phyloP scores from a whole-genome alignment of 164 flowering plant genomes.

The Vitis vinifera region DNA sequence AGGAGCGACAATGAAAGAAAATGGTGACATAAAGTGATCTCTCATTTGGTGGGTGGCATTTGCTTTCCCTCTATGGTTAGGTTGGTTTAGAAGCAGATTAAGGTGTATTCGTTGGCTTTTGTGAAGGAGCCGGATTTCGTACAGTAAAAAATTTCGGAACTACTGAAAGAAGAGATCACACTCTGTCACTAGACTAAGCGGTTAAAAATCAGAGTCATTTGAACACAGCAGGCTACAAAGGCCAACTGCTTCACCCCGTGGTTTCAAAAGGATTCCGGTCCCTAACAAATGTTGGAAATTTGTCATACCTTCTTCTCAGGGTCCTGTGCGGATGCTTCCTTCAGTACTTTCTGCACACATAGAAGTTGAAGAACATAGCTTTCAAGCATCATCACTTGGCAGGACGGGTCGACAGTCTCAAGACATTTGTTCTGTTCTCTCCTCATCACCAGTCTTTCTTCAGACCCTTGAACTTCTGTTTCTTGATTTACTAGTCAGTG shows the following conservation, averaged over 20 bases:
- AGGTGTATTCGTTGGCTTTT: neutral
- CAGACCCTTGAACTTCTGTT: conserved; percentile 12
- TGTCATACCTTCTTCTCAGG: conserved; percentile 23
- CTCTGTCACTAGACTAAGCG: neutral
- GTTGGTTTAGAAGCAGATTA: neutral
- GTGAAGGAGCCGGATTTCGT: neutral
- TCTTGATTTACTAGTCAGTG: conserved; percentile 7
- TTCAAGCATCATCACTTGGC: conserved; percentile 46
- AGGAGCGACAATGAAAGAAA: neutral
- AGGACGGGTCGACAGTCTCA: conserved; percentile 16
- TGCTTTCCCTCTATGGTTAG: neutral
- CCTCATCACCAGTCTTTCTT: conserved; percentile 9
- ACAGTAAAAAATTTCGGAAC: neutral
- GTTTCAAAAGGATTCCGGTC: neutral
- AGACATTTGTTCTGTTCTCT: neutral
- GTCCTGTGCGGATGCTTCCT: conserved; percentile 27
- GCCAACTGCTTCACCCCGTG: neutral
- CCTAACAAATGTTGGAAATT: neutral
- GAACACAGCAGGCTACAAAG: too few relatives aligned
- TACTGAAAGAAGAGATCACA: neutral
- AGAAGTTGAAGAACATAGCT: conserved; percentile 58
- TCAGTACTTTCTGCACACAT: conserved; percentile 43
- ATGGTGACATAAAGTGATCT: neutral
- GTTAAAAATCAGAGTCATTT: too few relatives aligned
- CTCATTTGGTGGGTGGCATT: neutral